Conservation (phyloP, 305 asterid genomes). For the Fraxinus floribunda region DNA sequence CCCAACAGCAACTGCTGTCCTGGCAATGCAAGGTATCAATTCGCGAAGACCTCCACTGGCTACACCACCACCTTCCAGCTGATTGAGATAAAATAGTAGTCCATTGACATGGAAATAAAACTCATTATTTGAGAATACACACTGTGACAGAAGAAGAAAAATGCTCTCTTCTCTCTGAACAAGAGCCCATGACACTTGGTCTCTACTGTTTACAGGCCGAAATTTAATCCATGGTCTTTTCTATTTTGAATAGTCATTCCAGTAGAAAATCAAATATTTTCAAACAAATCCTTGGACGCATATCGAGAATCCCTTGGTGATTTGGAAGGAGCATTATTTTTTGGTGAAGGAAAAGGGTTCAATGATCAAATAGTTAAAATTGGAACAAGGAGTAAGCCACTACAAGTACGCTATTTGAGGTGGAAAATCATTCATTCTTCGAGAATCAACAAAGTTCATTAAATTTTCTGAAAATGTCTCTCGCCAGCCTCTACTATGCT, state of each 20-base stretch:
- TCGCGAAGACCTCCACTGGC: conserved; percentile 99
- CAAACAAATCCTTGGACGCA: not conserved
- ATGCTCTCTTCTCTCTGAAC: not conserved
- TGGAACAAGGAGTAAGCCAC: not conserved
- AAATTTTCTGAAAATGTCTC: not conserved
- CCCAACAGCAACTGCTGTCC: conserved; percentile 97
- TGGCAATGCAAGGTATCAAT: conserved; percentile 91
- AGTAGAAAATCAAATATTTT: not conserved
- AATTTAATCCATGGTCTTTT: not conserved
- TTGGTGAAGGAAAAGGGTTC: not conserved
- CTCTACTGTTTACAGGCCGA: not conserved
- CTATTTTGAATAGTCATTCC: not conserved
- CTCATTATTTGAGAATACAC: not conserved
- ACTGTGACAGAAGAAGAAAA: not conserved
- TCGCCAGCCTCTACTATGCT: not conserved
- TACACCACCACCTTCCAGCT: conserved; percentile 98
- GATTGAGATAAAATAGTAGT: conserved; percentile 25
- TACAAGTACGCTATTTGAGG: not conserved
- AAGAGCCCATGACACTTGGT: not conserved
- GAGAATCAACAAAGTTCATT: not conserved
- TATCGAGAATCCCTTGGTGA: not conserved
- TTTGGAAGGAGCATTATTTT: not conserved
- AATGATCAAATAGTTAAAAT: not conserved
- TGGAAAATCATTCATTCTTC: not conserved
- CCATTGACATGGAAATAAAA: not conserved